Conservation (phyloP, 2,329 filamentous ascomycete genomes). For the Clarireedia sp. region DNA sequence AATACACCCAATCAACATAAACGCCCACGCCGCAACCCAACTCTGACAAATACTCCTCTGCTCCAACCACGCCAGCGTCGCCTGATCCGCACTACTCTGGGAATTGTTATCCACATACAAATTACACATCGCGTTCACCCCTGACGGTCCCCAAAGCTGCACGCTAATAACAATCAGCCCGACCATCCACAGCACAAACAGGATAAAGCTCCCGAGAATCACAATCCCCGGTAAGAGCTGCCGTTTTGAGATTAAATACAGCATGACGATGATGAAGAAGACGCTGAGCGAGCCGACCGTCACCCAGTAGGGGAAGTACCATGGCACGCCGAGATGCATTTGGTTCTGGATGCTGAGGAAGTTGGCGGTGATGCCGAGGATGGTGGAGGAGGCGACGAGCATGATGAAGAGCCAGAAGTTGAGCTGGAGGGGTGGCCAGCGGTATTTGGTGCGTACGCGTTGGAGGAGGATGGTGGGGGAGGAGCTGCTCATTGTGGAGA, state of each 20-base stretch:
- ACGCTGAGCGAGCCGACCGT: constrained; percentile 52
- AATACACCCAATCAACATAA: constrained; percentile 49
- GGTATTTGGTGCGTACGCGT: constrained; percentile 38
- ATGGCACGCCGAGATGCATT: constrained; percentile 48
- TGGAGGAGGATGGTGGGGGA: constrained; percentile 7
- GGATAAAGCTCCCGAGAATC: constrained; percentile 56
- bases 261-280: constrained; percentile 56
- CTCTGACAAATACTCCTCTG: constrained; percentile 56
- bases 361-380: constrained; percentile 53
- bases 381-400: constrained; percentile 48
- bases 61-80: constrained; percentile 56
- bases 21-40: constrained; percentile 58
- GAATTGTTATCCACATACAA: constrained; percentile 45
- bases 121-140: constrained; percentile 53
- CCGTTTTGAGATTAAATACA: constrained; percentile 54
- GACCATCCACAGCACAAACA: constrained; percentile 61
- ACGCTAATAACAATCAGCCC: constrained; percentile 54
- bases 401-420: constrained; percentile 62
- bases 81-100: constrained; percentile 42
- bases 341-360: constrained; percentile 53
- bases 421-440: constrained; percentile 60
- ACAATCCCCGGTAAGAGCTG: constrained; percentile 57
- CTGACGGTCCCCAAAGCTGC: constrained; percentile 54
- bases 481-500: constrained; percentile 21
- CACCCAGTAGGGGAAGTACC: constrained; percentile 63